Evolutionary conservation across 75 land plant species (phyloP), one percentile per base, ranked within the genome.

Genomic region (Selaginella moellendorffii): DNA sequence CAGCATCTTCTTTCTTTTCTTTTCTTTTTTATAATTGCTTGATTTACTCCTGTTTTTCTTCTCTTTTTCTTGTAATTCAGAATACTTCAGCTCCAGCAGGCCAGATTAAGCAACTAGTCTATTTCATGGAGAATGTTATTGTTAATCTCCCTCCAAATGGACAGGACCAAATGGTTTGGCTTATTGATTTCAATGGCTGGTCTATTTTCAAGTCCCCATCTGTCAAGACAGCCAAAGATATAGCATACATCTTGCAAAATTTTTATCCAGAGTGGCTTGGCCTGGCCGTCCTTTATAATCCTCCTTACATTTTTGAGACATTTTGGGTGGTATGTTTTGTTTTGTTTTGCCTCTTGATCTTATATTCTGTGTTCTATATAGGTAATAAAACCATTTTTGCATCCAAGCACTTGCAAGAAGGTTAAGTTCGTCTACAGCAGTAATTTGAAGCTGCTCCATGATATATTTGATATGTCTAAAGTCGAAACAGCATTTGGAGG

Each of bases 1-100:
- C 20, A n/a, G 53, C 58, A 8, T 5, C n/a, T 17, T 18, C 9
- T 30, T 10, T 10, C 18, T 2, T 12, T 22, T 51, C 22, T 18
- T 31, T 64, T 12, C 2, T 1, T 64, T 64, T 64, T 30, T 26
- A n/a, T 25, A 25, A 62, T 24, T n/a, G n/a, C n/a, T n/a, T n/a
- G n/a, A n/a, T n/a, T n/a, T n/a, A n/a, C n/a, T n/a, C n/a, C n/a
- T n/a, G n/a, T n/a, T n/a, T n/a, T n/a, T n/a, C n/a, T n/a, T n/a
- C n/a, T n/a, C n/a, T n/a, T n/a, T n/a, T n/a, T n/a, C n/a, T n/a
- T n/a, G n/a, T n/a, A n/a, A n/a, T n/a, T n/a, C 46, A 36, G 46
- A 36, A 36, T 36, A 36, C 46, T 36, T 36, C 46, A 36, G 5
- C 46, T 5, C 46, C 46, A 36, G 14, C 14, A 5, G 46, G 46